Evolutionary conservation across 306 rosid genomes (phyloP), one percentile per base, ranked within the genome.

Genomic region (Lathyrus tuberosus): DNA sequence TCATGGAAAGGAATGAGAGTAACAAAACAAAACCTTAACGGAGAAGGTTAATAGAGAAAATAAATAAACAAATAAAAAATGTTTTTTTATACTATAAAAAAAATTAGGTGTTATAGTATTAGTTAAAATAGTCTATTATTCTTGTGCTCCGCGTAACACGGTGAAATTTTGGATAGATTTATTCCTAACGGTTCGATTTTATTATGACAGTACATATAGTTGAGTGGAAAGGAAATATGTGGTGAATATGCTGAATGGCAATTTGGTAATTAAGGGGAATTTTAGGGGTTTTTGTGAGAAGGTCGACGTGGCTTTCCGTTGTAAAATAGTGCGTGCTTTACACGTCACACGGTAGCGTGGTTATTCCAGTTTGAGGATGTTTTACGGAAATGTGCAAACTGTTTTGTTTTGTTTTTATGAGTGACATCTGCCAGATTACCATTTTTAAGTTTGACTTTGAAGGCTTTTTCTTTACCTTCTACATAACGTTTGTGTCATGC

Each of bases 1-100:
- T 96, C 96, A 90, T 87, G 70, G 79, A 66, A 48, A 41, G 67
- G 31, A 54, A 44, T 38, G 58, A 42, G 35, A 42, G 69, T 46
- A 15, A 43, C 31, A 12, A 35, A 15, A 5, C 22, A 35, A 26
- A 44, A 24, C 33, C 60, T 4, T 44, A 4, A 24, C 3, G 35
- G 22, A 57, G 76, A 76, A 65, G 78, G 65, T 24, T 35, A 76
- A 70, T 49, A 46, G 17, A 4, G 53, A 31, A 80, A 71, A 80
- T 16, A 11, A 44, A 47, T 33, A 52, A 78, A 53, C 8, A 75
- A 54, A 24, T 5, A 12, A 44, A 47, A 26, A 1, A 0, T 3
- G 1, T 1, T 1, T 24, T 24, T 24, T 26, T 26, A 26, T 26
- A 26, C 5, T 26, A 24, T 0, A 0, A 26, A 3, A 26, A 26